A percentile compares a stretch with the other conserved stretches of the same genome.
These are phyloP conservation scores for Tetrastigma voinierianum DNA, from an alignment of 164 flowering plant genomes.

Conservation along the genomic window DNA sequence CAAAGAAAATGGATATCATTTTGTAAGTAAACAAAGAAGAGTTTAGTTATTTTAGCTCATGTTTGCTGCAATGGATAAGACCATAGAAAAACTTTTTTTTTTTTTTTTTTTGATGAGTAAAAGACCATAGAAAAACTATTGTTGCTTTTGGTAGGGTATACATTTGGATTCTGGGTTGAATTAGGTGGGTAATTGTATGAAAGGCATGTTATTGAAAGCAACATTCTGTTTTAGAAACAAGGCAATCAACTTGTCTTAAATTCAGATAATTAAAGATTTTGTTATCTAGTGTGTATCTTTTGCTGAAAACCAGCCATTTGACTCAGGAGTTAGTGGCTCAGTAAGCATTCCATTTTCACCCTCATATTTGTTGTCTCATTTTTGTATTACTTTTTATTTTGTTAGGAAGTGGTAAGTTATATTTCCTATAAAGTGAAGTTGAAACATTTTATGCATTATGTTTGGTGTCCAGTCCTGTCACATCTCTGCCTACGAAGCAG, in stretches of 20 bases:
- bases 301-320: neutral
- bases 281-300: neutral
- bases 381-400: no score
- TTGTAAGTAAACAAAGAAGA: neutral
- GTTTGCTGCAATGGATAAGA: neutral
- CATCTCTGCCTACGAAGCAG: no score
- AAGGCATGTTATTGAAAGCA: neutral
- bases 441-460: no score
- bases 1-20: neutral
- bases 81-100: neutral
- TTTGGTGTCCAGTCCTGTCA: no score
- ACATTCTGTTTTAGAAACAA: neutral
- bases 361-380: no score
- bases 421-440: no score
- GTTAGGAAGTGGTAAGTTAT: no score
- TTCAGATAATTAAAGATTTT: neutral
- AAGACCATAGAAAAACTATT: neutral
- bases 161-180: neutral
- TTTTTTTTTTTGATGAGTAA: no score
- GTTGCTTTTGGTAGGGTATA: neutral
- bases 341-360: neutral
- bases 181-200: neutral
- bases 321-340: neutral
- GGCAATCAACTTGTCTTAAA: neutral
- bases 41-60: neutral